Evolutionary conservation across 208 protist genomes (phyloP), one percentile per base, ranked within the genome.

Genomic region (Acanthamoeba lenticulata): DNA sequence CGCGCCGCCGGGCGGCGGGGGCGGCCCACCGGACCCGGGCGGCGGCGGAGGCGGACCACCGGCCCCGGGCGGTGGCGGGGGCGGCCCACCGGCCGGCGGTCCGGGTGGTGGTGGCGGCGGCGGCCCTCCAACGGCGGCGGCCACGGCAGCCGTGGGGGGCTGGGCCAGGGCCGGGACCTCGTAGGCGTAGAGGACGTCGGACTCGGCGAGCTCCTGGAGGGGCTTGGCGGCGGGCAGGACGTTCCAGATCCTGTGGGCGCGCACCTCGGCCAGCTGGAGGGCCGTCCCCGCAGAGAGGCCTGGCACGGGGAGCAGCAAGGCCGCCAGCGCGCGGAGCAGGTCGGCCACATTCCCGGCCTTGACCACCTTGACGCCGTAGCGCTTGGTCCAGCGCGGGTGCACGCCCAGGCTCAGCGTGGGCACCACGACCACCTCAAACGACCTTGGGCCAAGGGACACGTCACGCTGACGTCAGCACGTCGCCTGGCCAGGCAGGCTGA

Each of bases 301-400:
- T n/a, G n/a, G n/a, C n/a, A n/a, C n/a, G n/a, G 13, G 27, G 7
- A 49, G 52, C 3, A 90, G 11, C 9, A 90, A 19, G 4, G 13
- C 34, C 1, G 52, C 15, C 47, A 90, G 49, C 49, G 34, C 83
- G 11, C 13, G 9, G 6, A 69, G 11, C 24, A 90, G 32, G 19
- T 90, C 83, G 17, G 32, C 40, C 24, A 90, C 83, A 13, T 44
- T 90, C 5, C 83, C 83, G 5, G 55, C 45, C 49, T 90, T 90
- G 45, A 67, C 36, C 83, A 90, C 83, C 83, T 90, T 60, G 6
- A 90, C 36, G 49, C 83, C 83, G 27, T 47, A 90, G 47, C 40
- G 55, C 4, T 17, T 69, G 11, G 83, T 13, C 32, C 34, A 27
- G 19, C 15, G 32, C n/a, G n/a, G n/a, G n/a, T n/a, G n/a, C n/a